phyloP scores from a whole-genome alignment of 352 stramenopile species.

The Phytophthora pluvialis region DNA sequence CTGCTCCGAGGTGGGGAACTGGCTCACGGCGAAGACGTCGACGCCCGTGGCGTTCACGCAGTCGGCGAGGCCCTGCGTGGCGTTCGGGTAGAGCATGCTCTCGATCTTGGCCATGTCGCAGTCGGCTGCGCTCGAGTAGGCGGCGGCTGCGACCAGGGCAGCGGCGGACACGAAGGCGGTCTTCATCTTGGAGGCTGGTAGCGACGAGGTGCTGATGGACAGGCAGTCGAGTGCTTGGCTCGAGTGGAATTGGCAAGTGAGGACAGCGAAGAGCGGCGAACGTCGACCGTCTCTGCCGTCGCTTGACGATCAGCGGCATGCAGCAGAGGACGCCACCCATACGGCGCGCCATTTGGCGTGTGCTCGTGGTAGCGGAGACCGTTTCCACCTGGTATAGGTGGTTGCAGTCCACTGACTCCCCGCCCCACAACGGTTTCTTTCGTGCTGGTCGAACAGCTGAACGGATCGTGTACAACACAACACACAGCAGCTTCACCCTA shows the following conservation, averaged over 20 bases:
- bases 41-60: slow-evolving; percentile 53
- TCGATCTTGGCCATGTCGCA: slow-evolving; percentile 67
- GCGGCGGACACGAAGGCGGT: slow-evolving; percentile 27
- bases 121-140: slow-evolving; percentile 37
- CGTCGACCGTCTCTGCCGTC: slow-evolving; percentile 15
- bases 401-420: slow-evolving; percentile 2
- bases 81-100: slow-evolving; percentile 61
- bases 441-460: too few species aligned
- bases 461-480: too few species aligned
- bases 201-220: neutral
- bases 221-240: slow-evolving; percentile 26
- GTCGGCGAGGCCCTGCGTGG: slow-evolving; percentile 50
- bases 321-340: slow-evolving; percentile 12
- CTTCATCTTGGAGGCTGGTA: slow-evolving; percentile 32
- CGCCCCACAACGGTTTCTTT: slow-evolving; percentile 1
- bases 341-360: slow-evolving; percentile 22
- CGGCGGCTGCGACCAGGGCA: slow-evolving; percentile 28
- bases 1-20: slow-evolving; percentile 63
- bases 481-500: too few species aligned
- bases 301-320: neutral
- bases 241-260: slow-evolving; percentile 36
- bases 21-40: slow-evolving; percentile 57
- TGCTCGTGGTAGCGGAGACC: slow-evolving; percentile 14
- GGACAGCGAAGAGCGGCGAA: neutral
- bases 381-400: slow-evolving; percentile 11